Percentiles rank a stretch among this genome's conserved stretches.
These are phyloP conservation scores for Carex pumila DNA, from an alignment of 176 grass and related monocot genomes.

Conservation along the genomic window DNA sequence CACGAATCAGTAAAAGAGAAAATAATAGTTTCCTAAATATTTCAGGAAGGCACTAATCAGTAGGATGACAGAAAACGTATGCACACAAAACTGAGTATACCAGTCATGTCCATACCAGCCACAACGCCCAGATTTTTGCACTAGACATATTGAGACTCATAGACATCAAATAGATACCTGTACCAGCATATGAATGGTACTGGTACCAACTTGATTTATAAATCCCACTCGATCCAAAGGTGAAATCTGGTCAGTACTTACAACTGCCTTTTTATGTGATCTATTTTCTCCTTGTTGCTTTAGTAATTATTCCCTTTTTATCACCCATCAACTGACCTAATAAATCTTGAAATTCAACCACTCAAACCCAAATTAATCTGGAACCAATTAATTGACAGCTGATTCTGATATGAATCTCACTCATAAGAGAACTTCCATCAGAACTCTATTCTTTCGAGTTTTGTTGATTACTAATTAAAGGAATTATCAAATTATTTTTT, in stretches of 20 bases:
- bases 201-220: neutral
- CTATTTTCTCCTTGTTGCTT: neutral
- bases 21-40: neutral
- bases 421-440: too few relatives aligned
- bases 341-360: neutral
- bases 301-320: neutral
- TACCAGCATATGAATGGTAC: neutral
- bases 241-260: slow-evolving; percentile 73
- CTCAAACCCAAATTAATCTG: neutral
- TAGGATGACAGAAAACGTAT: too few relatives aligned
- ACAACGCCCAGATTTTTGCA: too few relatives aligned
- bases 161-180: neutral
- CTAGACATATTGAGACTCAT: too few relatives aligned
- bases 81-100: too few relatives aligned
- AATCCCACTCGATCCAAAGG: neutral
- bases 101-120: too few relatives aligned
- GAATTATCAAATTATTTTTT: too few relatives aligned
- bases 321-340: neutral
- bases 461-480: too few relatives aligned
- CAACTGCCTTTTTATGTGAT: neutral
- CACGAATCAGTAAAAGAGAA: slow-evolving; percentile 9
- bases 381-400: neutral
- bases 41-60: neutral
- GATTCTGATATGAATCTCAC: neutral
- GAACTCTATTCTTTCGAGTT: too few relatives aligned